phyloP scores from a whole-genome alignment of 192 early-diverging fungal genomes.

The Backusella tuberculispora region DNA sequence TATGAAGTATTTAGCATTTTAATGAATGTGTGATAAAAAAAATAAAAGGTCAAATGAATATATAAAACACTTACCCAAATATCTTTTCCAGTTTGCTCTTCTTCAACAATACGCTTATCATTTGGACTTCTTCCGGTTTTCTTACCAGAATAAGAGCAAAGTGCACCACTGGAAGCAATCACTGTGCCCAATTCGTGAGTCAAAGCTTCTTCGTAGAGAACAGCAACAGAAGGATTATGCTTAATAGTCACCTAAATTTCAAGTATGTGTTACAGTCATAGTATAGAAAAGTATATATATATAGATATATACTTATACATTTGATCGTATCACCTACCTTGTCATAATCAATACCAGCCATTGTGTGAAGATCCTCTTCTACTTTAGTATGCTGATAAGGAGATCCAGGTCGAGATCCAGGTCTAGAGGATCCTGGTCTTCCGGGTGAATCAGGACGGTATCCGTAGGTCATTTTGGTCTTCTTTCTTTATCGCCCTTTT shows the following conservation, averaged over 20 bases:
- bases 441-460: constrained; percentile 33
- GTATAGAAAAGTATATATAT: not conserved
- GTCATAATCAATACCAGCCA: constrained; percentile 80
- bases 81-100: constrained; percentile 77
- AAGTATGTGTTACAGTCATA: not conserved
- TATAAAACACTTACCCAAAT: constrained; percentile 66
- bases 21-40: too few relatives aligned
- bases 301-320: not conserved
- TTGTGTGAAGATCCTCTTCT: constrained; percentile 67
- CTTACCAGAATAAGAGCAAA: constrained; percentile 86
- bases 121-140: constrained; percentile 93
- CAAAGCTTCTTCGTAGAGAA: constrained; percentile 94
- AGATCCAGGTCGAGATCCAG: constrained; percentile 31
- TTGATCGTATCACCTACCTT: constrained; percentile 45
- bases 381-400: constrained; percentile 47
- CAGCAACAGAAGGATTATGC: constrained; percentile 82
- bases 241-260: constrained; percentile 63
- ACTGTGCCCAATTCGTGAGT: constrained; percentile 82
- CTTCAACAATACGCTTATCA: constrained; percentile 98
- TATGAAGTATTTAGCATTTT: not conserved
- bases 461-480: constrained; percentile 3
- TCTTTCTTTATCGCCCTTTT: not conserved
- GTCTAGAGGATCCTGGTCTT: constrained; percentile 33
- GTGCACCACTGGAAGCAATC: constrained; percentile 88
- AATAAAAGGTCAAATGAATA: not conserved